Evolutionary conservation across 768 basidiomycete species (phyloP), one percentile per base, ranked within the genome.

Genomic region (Amanita brunnescens): DNA sequence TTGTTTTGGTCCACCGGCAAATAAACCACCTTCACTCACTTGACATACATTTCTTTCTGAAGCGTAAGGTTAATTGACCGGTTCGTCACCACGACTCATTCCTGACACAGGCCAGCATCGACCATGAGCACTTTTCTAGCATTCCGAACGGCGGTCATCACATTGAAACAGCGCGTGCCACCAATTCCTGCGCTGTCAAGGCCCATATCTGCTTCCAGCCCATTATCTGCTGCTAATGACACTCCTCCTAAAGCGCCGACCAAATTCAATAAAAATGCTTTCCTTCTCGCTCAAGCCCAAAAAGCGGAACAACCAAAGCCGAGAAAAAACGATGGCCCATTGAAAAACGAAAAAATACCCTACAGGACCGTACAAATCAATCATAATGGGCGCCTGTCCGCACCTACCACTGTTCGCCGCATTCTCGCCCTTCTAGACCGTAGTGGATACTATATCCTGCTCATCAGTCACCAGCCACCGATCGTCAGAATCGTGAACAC

Each of bases 401-500:
- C 63, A 57, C 0, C 66, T 67, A 2, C 61, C 57, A 7, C 60
- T 59, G 4, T 70, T 86, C 30, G 16, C 44, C 0, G 57, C 2
- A 62, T 89, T 47, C 72, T 89, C 57, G 62, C 62, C 6, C 55
- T 65, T 16, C 59, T 79, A 41, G 67, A 80, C 61, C 58, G 59
- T 8, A 63, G 70, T 14, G 67, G 65, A 0, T 66, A 70, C 51
- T 70, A 73, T 56, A 63, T 87, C 51, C 79, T 83, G 61, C 78
- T 89, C 40, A 74, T 85, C 34, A 59, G 67, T 2, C 57, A 66
- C 0, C 51, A 66, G 0, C 81, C 81, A 0, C 82, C 85, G 3
- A 70, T 87, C 45, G 87, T 90, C 33, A 79, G 74, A 53, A 61
- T 87, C 23, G 58, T 81, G 24, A 66, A 78, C 57, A 72, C 71